Conservation (phyloP, 148 eudicot species). For the Oxyria digyna region DNA sequence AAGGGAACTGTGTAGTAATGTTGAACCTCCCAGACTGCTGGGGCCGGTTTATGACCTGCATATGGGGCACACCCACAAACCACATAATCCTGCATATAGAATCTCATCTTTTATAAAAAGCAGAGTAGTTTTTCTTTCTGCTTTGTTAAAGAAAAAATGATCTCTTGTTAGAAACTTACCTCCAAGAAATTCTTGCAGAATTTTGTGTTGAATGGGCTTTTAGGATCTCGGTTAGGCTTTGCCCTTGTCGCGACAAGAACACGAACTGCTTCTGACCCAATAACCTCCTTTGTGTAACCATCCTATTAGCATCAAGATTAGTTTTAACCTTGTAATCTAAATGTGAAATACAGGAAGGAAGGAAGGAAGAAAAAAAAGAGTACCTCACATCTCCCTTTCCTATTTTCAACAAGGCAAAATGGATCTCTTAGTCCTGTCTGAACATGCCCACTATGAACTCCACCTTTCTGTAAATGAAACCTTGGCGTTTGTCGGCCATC, state of each 20-base stretch:
- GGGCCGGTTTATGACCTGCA: constrained; percentile 55
- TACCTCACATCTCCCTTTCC: constrained; percentile 73
- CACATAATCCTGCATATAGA: constrained; percentile 9
- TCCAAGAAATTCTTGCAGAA: constrained; percentile 51
- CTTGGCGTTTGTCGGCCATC: constrained; percentile 35
- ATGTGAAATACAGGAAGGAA: background rate
- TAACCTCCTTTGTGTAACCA: constrained; percentile 59
- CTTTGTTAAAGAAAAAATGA: background rate
- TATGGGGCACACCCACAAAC: constrained; percentile 10
- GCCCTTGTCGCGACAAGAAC: constrained; percentile 72
- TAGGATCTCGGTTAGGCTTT: constrained; percentile 41
- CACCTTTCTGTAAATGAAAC: constrained; percentile 37
- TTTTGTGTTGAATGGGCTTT: constrained; percentile 34
- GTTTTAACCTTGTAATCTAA: background rate
- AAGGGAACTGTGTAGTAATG: constrained; percentile 58
- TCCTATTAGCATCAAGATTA: constrained; percentile 26
- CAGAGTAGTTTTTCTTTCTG: constrained; percentile 6
- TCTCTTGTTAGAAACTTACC: constrained; percentile 25
- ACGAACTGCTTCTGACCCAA: constrained; percentile 36
- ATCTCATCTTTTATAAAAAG: constrained; percentile 2
- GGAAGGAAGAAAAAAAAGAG: background rate
- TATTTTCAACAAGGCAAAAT: constrained; percentile 42
- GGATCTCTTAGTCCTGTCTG: constrained; percentile 63
- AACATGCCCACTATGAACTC: constrained; percentile 91
- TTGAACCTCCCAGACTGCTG: constrained; percentile 63